Evolutionary conservation across 2,329 filamentous ascomycete species (phyloP).

Genomic region (Trichoderma aggressivum): DNA sequence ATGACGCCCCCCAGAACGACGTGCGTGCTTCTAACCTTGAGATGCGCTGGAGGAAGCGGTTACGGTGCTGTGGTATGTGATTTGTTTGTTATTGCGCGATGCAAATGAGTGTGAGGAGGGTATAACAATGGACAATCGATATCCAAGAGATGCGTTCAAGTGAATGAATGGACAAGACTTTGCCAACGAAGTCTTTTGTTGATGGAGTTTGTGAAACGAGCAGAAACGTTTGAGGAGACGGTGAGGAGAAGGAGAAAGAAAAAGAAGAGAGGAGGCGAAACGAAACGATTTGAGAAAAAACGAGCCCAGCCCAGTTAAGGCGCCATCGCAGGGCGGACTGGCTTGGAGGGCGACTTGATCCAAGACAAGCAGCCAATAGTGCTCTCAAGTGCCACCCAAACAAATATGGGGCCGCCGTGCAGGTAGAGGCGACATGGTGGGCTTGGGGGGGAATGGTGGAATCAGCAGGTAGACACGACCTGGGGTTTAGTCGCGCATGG

Average conservation of each 20-base stretch:
- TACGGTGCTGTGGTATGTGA: neutral
- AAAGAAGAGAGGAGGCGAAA: neutral
- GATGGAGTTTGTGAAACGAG: constrained; percentile 5
- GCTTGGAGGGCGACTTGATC: neutral
- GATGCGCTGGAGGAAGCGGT: neutral
- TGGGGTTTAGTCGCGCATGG: constrained; percentile 5
- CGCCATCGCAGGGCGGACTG: constrained; percentile 17
- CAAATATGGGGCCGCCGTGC: constrained; percentile 1
- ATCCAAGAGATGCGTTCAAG: neutral
- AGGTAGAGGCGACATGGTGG: neutral
- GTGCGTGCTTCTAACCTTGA: neutral
- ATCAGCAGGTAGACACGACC: constrained; percentile 2
- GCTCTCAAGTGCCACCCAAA: constrained; percentile 11
- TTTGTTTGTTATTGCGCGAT: constrained; percentile 13
- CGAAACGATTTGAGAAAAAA: neutral
- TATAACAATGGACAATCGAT: constrained; percentile 16
- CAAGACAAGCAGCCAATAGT: neutral
- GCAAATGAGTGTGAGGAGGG: constrained; percentile 15
- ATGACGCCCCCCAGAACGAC: neutral
- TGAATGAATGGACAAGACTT: constrained; percentile 18
- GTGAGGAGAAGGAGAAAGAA: neutral
- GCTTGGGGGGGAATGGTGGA: neutral
- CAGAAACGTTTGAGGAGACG: constrained; percentile 1
- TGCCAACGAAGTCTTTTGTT: constrained; percentile 21
- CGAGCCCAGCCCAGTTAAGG: neutral